These are phyloP conservation scores for Kondoa subrosea DNA, from an alignment of 768 basidiomycete genomes.

Conservation along the genomic window DNA sequence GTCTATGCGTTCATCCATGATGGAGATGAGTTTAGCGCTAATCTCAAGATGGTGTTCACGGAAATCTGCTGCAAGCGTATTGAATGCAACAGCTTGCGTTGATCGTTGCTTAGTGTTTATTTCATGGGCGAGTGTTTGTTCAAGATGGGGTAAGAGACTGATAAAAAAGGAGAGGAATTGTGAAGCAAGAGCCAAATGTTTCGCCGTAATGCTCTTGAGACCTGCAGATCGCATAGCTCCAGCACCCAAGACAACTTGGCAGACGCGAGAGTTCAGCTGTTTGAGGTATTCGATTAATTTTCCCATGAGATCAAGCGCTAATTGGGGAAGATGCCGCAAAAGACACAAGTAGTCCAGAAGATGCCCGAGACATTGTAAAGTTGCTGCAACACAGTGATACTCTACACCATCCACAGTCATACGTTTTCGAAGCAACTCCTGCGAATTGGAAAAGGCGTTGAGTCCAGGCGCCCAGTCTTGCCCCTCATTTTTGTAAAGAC, in stretches of 20 bases:
- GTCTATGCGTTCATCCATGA: slow-evolving; percentile 86
- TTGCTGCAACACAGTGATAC: no score
- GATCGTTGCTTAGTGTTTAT: slow-evolving; percentile 86
- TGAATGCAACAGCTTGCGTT: slow-evolving; percentile 88
- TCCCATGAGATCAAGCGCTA: slow-evolving; percentile 77
- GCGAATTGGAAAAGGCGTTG: no score
- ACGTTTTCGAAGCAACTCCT: no score
- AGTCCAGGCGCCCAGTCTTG: no score
- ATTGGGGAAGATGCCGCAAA: slow-evolving; percentile 64
- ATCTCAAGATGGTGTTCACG: slow-evolving; percentile 99
- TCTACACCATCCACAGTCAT: no score
- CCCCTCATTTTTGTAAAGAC: no score
- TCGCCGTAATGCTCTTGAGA: slow-evolving; percentile 93
- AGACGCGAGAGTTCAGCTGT: slow-evolving; percentile 92
- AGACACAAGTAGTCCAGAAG: slow-evolving; percentile 68
- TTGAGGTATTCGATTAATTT: slow-evolving; percentile 89
- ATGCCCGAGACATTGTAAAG: slow-evolving; percentile 47
- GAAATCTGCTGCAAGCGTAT: slow-evolving; percentile 95
- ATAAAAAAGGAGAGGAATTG: slow-evolving; percentile 90
- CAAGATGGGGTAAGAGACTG: slow-evolving; percentile 82
- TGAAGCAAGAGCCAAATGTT: slow-evolving; percentile 82
- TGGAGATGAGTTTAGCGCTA: slow-evolving; percentile 87
- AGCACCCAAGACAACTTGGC: slow-evolving; percentile 93
- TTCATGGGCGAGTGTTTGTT: slow-evolving; percentile 85
- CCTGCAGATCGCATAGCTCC: slow-evolving; percentile 99